These are phyloP conservation scores for Pugionium dolabratum DNA, from an alignment of 345 rosid species.

Conservation along the genomic window DNA sequence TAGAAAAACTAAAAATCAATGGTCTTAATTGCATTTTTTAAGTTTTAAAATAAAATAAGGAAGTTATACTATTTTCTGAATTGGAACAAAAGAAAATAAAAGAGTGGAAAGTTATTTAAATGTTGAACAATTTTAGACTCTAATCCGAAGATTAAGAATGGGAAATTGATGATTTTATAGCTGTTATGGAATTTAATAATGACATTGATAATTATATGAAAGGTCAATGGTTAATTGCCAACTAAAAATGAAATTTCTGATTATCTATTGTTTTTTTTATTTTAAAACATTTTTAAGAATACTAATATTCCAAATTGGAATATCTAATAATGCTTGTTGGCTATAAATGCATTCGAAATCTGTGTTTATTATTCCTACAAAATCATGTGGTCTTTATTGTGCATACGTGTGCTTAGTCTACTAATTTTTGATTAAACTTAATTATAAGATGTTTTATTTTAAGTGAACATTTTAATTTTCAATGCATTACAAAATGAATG, in stretches of 20 bases:
- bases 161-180: conserved; percentile 12
- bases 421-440: too few species aligned
- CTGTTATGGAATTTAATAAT: conserved; percentile 16
- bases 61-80: too few species aligned
- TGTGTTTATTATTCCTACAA: conserved; percentile 13
- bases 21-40: too few species aligned
- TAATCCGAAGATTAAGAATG: too few species aligned
- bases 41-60: too few species aligned
- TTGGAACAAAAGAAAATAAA: too few species aligned
- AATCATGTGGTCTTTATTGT: not conserved
- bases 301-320: conserved; percentile 2
- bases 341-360: conserved; percentile 1
- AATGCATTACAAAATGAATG: too few species aligned
- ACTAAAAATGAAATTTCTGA: conserved; percentile 26
- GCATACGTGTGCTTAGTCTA: conserved; percentile 22
- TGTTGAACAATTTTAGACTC: too few species aligned
- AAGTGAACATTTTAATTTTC: too few species aligned
- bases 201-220: conserved; percentile 17
- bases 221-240: conserved; percentile 36
- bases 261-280: conserved; percentile 4
- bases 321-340: conserved; percentile 10
- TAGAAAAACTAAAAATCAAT: too few species aligned
- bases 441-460: too few species aligned
- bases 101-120: too few species aligned
- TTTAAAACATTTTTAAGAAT: not conserved